phyloP scores from a whole-genome alignment of 202 grass and related monocot species.

The Schoenoplectus tabernaemontani region DNA sequence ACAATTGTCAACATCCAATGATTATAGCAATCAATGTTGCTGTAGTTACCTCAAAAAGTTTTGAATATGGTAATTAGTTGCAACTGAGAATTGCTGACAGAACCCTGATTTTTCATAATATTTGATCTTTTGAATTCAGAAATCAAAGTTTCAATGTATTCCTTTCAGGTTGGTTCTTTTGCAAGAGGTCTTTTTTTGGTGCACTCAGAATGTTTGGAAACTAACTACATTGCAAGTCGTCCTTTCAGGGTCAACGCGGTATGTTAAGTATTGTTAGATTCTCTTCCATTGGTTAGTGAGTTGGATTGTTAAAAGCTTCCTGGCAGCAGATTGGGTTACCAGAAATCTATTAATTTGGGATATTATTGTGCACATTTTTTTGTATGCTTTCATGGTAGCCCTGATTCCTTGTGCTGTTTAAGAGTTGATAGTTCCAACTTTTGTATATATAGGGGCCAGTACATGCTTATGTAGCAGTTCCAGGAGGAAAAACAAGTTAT shows the following conservation, averaged over 20 bases:
- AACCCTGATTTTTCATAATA: background rate
- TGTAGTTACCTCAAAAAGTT: background rate
- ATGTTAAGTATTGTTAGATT: background rate
- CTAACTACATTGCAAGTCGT: slow-evolving; percentile 86
- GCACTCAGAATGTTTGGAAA: slow-evolving; percentile 95
- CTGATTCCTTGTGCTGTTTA: background rate
- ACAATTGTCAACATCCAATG: background rate
- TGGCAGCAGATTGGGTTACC: background rate
- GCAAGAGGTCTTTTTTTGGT: slow-evolving; percentile 83
- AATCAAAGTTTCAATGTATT: background rate
- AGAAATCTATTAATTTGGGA: background rate
- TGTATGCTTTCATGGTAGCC: background rate
- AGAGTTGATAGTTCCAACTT: slow-evolving; percentile 2
- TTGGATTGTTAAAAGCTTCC: background rate
- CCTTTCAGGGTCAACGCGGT: slow-evolving; percentile 96
- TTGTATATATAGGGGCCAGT: slow-evolving; percentile 57
- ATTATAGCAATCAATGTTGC: background rate
- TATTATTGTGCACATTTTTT: background rate
- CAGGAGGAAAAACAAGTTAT: slow-evolving; percentile 82
- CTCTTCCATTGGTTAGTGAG: background rate
- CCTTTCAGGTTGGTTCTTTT: slow-evolving; percentile 75
- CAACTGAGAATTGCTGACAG: background rate
- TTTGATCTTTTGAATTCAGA: background rate
- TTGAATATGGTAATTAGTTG: background rate
- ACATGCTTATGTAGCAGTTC: slow-evolving; percentile 85